These are phyloP conservation scores for Candida pseudofarinosa DNA, from an alignment of 805 yeast genomes.

Conservation along the genomic window DNA sequence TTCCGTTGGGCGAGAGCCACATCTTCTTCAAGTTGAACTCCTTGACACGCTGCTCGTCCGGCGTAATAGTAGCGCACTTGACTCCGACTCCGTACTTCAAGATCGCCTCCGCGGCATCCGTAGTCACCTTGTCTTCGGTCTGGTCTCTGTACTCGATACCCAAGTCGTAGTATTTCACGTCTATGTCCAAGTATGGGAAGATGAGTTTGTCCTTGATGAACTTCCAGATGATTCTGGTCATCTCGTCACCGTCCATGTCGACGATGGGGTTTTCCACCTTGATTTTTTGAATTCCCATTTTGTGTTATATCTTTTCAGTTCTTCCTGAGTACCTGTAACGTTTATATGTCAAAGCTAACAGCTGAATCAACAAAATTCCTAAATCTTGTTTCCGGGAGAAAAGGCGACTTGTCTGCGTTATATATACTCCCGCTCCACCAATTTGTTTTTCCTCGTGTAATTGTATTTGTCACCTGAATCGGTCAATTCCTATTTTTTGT, in stretches of 20 bases:
- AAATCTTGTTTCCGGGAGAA: neutral
- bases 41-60: conserved; percentile 91
- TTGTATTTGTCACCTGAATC: neutral
- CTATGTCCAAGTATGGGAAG: conserved; percentile 79
- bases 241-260: conserved; percentile 97
- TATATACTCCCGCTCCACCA: neutral
- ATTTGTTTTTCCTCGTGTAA: neutral
- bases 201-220: conserved; percentile 82
- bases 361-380: neutral
- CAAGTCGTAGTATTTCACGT: conserved; percentile 87
- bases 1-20: conserved; percentile 98
- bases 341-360: neutral
- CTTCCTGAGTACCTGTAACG: neutral
- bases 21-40: conserved; percentile 88
- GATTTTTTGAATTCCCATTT: conserved; percentile 45
- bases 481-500: neutral
- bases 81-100: conserved; percentile 87
- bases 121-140: conserved; percentile 84
- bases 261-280: conserved; percentile 85
- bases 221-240: conserved; percentile 96
- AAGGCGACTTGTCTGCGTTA: neutral
- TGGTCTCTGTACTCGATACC: conserved; percentile 82
- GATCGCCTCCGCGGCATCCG: conserved; percentile 88
- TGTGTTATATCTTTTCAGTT: neutral
- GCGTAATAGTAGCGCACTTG: conserved; percentile 98